Percentiles rank a stretch among this genome's conserved stretches.
These are phyloP conservation scores for Urostyla sp. DNA, from an alignment of 73 alveolate genomes.

Conservation along the genomic window DNA sequence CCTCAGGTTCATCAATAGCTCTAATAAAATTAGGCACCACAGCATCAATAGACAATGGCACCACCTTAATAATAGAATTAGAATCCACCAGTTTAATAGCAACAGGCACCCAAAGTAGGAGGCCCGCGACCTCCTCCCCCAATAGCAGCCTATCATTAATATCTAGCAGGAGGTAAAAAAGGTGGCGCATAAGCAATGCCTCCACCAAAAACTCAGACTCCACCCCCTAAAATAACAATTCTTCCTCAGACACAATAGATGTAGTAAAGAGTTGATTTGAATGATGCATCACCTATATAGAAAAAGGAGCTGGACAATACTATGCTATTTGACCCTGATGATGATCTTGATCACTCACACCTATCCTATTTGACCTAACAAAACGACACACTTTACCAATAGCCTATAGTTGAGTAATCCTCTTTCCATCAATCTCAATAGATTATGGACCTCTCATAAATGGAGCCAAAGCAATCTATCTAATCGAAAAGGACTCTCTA, in stretches of 20 bases:
- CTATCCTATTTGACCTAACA: background rate
- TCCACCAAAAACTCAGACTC: background rate
- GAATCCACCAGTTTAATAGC: background rate
- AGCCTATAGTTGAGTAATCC: slow-evolving; percentile 26
- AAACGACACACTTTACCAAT: background rate
- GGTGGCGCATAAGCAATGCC: background rate
- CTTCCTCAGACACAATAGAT: slow-evolving; percentile 8
- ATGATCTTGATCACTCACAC: background rate
- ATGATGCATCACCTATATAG: background rate
- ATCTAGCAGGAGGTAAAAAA: background rate
- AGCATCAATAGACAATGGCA: background rate
- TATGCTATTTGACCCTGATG: background rate
- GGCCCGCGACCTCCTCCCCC: slow-evolving; percentile 57
- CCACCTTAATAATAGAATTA: background rate
- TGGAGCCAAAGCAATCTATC: background rate
- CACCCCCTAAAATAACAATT: background rate
- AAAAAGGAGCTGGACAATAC: slow-evolving; percentile 14
- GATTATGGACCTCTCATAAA: background rate
- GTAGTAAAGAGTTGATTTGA: background rate
- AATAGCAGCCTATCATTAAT: background rate
- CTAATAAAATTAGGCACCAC: background rate
- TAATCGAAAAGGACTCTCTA: background rate
- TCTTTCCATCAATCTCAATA: slow-evolving; percentile 1
- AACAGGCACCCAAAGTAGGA: slow-evolving; percentile 18
- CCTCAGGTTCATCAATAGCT: background rate